phyloP scores from a whole-genome alignment of 345 rosid species.

The Rhodamnia argentea region DNA sequence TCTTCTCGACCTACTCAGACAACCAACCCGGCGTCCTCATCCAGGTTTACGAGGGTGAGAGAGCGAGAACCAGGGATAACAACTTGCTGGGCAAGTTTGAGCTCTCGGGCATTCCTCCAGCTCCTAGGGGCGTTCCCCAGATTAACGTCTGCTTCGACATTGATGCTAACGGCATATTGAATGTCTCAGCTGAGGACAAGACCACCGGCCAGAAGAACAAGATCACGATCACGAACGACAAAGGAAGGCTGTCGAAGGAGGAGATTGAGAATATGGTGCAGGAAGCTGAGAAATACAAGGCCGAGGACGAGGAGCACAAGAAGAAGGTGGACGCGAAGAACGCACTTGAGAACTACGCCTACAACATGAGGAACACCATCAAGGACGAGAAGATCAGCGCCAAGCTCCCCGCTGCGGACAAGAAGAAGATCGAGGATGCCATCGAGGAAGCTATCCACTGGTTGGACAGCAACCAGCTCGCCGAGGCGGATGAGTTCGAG shows the following conservation, averaged over 20 bases:
- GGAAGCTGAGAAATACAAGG: constrained; percentile 1
- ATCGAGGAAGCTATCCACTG: neutral
- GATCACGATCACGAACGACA: neutral
- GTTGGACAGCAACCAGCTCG: neutral
- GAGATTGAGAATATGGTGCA: neutral
- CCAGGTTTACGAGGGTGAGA: constrained; percentile 31
- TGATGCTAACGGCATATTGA: neutral
- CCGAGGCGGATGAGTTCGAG: neutral
- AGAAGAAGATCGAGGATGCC: neutral
- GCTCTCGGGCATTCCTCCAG: constrained; percentile 5
- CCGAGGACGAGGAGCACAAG: neutral
- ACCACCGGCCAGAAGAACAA: neutral
- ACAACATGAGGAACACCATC: constrained; percentile 1
- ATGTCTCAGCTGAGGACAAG: constrained; percentile 1
- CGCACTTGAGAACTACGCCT: neutral
- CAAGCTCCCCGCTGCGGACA: neutral
- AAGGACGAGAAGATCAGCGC: constrained; percentile 2
- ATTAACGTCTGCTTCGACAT: neutral
- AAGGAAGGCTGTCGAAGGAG: neutral
- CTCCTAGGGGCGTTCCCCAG: neutral
- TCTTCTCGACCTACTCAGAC: constrained; percentile 25
- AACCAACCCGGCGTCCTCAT: constrained; percentile 29
- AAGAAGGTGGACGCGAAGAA: constrained; percentile 1
- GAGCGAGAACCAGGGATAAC: constrained; percentile 27
- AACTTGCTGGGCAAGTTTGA: constrained; percentile 16